A percentile compares a stretch with the other conserved stretches of the same genome.
Evolutionary conservation across 805 yeast species (phyloP).

Genomic region (Saturnispora silvae): DNA sequence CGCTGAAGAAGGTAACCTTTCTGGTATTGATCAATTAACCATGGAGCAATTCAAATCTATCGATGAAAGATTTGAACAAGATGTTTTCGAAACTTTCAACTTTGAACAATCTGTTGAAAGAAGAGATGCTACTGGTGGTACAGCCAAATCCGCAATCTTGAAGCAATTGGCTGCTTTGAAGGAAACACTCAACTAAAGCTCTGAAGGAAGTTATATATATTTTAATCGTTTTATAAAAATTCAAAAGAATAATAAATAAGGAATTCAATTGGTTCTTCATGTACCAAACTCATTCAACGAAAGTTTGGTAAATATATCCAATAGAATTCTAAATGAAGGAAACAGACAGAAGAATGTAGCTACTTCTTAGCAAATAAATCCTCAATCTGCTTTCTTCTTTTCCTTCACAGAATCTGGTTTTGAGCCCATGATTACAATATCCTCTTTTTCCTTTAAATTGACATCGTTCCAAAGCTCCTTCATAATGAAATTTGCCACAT

Average conservation of each 20-base stretch:
- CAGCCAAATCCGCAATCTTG: conserved; percentile 83
- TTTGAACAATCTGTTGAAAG: conserved; percentile 93
- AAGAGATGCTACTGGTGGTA: conserved; percentile 95
- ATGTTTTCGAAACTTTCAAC: conserved; percentile 77
- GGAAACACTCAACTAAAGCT: not conserved
- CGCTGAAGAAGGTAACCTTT: conserved; percentile 68
- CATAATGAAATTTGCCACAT: conserved; percentile 71
- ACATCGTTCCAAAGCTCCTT: conserved; percentile 35
- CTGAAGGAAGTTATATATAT: not conserved
- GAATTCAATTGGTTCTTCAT: too few species aligned
- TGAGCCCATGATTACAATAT: too few species aligned
- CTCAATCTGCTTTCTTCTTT: too few species aligned
- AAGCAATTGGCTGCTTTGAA: conserved; percentile 47
- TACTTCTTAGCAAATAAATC: too few species aligned
- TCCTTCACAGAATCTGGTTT: too few species aligned
- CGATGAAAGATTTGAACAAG: conserved; percentile 70
- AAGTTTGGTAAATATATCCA: too few species aligned
- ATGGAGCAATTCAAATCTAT: conserved; percentile 69
- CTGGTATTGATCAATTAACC: conserved; percentile 80
- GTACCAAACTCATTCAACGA: too few species aligned
- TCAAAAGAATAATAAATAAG: too few species aligned
- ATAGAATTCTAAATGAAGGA: too few species aligned
- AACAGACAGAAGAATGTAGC: too few species aligned
- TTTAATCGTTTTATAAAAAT: not conserved
- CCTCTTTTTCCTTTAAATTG: too few species aligned